Evolutionary conservation across 2,329 filamentous ascomycete genomes (phyloP).

Genomic region (Penicillium sclerotiorum): DNA sequence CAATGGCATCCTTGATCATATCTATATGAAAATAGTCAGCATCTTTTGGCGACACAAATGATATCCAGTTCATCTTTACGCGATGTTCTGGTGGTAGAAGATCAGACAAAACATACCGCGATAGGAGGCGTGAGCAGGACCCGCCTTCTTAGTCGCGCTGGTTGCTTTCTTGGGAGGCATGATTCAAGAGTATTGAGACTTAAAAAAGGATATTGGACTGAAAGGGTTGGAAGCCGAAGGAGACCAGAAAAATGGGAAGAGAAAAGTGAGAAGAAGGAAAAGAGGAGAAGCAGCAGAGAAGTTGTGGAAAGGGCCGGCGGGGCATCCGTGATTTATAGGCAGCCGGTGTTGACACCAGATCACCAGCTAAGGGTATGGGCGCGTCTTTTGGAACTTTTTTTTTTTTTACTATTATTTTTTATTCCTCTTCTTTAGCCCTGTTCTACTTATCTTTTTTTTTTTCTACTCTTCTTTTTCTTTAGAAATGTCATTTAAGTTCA

Average conservation of each 20-base stretch:
- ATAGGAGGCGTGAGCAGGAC: conserved; percentile 64
- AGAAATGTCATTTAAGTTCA: no score
- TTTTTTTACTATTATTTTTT: conserved; percentile 12
- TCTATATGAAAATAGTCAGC: conserved; percentile 59
- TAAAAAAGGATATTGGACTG: conserved; percentile 15
- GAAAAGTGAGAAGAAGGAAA: conserved; percentile 18
- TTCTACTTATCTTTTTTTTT: no score
- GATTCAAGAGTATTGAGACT: conserved; percentile 30
- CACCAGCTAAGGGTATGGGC: conserved; percentile 26
- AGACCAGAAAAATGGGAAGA: conserved; percentile 12
- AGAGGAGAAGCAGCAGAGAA: conserved; percentile 38
- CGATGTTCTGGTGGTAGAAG: conserved; percentile 50
- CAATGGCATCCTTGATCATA: conserved; percentile 73
- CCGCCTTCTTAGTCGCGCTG: conserved; percentile 61
- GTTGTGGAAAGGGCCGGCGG: conserved; percentile 42
- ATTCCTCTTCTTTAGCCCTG: conserved; percentile 1
- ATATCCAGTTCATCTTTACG: conserved; percentile 39
- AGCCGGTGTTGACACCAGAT: conserved; percentile 46
- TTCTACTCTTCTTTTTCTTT: conserved; percentile 6
- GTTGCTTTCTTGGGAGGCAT: conserved; percentile 69
- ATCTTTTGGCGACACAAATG: conserved; percentile 55
- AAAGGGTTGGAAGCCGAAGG: conserved; percentile 7
- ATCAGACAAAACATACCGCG: conserved; percentile 60
- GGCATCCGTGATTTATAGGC: conserved; percentile 48
- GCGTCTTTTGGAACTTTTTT: conserved; percentile 27